Evolutionary conservation across 1,284 basidiomycete genomes (phyloP).

Genomic region (Phylloporus sp.): DNA sequence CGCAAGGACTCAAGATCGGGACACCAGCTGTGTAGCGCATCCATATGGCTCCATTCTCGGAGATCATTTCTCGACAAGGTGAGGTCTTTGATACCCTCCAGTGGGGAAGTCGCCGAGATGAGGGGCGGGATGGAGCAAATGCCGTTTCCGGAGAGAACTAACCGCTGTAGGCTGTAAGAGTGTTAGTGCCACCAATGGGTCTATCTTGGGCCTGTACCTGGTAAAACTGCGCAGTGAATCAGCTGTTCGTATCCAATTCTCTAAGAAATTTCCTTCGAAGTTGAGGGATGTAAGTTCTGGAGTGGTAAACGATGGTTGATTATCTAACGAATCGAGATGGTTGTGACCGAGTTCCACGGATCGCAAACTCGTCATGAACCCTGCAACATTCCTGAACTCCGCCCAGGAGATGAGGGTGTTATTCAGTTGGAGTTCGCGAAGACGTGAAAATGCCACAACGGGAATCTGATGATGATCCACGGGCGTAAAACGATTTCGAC

Average conservation of each 20-base stretch:
- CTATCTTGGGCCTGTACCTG: conserved; percentile 45
- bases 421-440: conserved; percentile 80
- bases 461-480: conserved; percentile 36
- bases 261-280: conserved; percentile 73
- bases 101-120: conserved; percentile 22
- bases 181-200: conserved; percentile 18
- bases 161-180: conserved; percentile 42
- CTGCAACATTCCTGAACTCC: conserved; percentile 59
- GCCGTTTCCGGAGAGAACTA: conserved; percentile 73
- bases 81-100: conserved; percentile 55
- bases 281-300: conserved; percentile 62
- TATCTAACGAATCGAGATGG: conserved; percentile 47
- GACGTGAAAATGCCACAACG: conserved; percentile 50
- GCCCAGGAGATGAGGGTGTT: conserved; percentile 72
- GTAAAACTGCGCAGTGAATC: conserved; percentile 51
- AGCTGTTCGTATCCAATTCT: conserved; percentile 61
- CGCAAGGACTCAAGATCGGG: conserved; percentile 63
- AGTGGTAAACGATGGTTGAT: conserved; percentile 22
- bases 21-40: conserved; percentile 70
- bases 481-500: conserved; percentile 61
- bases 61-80: conserved; percentile 70
- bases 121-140: conserved; percentile 55
- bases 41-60: conserved; percentile 67
- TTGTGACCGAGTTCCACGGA: conserved; percentile 84
- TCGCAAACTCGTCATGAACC: conserved; percentile 63